Conservation (phyloP, 495 filamentous ascomycete genomes). For the Hypoxylon crocopeplum region DNA sequence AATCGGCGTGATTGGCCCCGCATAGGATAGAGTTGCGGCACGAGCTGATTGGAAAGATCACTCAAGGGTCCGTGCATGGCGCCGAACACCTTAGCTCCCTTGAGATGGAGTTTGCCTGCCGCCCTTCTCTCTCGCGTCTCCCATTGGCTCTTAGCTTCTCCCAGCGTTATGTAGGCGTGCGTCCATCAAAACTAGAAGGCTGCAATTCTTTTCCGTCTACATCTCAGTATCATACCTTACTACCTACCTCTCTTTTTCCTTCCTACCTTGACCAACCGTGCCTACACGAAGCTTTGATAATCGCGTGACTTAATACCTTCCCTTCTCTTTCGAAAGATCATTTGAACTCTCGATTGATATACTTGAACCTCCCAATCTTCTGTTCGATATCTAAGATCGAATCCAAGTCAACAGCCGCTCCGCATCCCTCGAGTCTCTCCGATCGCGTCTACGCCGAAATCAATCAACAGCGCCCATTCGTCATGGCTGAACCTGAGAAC, state of each 20-base stretch:
- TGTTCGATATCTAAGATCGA: conserved; percentile 17
- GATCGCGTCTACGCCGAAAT: conserved; percentile 7
- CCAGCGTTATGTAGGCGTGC: conserved; percentile 14
- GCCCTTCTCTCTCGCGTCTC: conserved; percentile 27
- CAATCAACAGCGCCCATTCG: conserved; percentile 19
- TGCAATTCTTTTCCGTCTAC: conserved; percentile 34
- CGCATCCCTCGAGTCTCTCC: conserved; percentile 5
- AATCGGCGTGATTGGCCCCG: too few species aligned
- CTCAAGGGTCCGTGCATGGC: conserved; percentile 1
- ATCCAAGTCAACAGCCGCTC: conserved; percentile 20
- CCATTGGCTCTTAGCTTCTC: conserved; percentile 31
- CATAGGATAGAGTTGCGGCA: too few species aligned
- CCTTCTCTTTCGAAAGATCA: not conserved
- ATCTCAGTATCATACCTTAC: too few species aligned
- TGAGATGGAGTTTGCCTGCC: conserved; percentile 19
- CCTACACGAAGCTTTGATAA: too few species aligned
- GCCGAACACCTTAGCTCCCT: not conserved
- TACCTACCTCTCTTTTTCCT: conserved; percentile 4
- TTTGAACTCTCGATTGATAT: conserved; percentile 12
- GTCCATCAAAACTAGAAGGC: conserved; percentile 18
- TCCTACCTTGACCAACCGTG: too few species aligned
- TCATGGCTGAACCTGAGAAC: conserved; percentile 87
- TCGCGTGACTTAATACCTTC: too few species aligned
- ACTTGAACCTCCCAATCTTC: conserved; percentile 2
- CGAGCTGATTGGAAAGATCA: too few species aligned